A percentile compares a stretch with the other conserved stretches of the same genome.
phyloP scores from a whole-genome alignment of 2,329 filamentous ascomycete genomes.

The Aureobasidium sp. region DNA sequence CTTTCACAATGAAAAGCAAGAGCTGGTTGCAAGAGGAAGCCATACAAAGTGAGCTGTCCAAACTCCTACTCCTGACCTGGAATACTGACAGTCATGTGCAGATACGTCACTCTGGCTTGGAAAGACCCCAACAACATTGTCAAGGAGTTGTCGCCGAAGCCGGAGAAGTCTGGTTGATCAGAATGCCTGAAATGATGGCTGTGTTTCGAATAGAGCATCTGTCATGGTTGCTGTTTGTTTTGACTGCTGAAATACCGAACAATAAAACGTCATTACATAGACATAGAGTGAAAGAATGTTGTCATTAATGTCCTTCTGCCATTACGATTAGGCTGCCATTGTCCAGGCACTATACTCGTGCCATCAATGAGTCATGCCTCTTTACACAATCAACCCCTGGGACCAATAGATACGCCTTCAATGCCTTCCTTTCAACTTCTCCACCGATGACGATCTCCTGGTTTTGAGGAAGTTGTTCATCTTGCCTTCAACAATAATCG shows the following conservation, averaged over 20 bases:
- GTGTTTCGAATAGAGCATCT: neutral
- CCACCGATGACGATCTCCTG: neutral
- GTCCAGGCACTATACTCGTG: neutral
- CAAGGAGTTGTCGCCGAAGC: constrained; percentile 45
- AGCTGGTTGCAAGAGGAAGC: constrained; percentile 57
- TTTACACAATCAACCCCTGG: neutral
- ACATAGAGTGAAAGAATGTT: neutral
- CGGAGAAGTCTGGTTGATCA: constrained; percentile 17
- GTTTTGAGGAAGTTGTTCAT: neutral
- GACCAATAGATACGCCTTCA: neutral
- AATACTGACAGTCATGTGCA: neutral
- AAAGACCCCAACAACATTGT: constrained; percentile 57
- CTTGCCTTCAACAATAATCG: neutral
- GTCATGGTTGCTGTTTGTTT: neutral
- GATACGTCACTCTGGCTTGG: constrained; percentile 54
- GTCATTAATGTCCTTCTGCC: neutral
- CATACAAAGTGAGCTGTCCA: constrained; percentile 52
- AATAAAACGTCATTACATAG: neutral
- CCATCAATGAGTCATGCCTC: neutral
- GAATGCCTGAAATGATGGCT: neutral
- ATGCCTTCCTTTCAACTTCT: neutral
- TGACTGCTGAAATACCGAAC: neutral
- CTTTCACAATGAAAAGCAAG: constrained; percentile 53
- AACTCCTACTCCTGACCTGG: neutral
- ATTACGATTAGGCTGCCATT: neutral